A percentile compares a stretch with the other conserved stretches of the same genome.
These are phyloP conservation scores for Cyphellophora europaea DNA, from an alignment of 2,329 filamentous ascomycete genomes.

Conservation along the genomic window DNA sequence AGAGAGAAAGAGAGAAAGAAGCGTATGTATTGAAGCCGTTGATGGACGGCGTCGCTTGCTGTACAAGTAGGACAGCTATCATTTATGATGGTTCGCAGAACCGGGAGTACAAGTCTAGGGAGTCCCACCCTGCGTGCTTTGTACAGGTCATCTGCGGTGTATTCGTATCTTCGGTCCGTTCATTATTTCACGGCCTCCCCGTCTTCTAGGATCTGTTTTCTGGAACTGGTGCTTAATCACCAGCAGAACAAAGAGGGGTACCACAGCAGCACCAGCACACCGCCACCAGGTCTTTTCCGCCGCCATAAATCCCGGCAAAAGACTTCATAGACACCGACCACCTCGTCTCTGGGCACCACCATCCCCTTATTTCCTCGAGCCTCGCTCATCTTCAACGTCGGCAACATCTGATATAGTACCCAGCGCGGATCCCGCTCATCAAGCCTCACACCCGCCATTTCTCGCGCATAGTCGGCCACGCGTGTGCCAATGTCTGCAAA, in stretches of 20 bases:
- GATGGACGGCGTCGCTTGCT: no score
- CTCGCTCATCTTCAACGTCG: not conserved
- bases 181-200: no score
- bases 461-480: not conserved
- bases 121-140: no score
- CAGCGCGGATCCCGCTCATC: not conserved
- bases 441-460: not conserved
- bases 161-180: no score
- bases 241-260: not conserved
- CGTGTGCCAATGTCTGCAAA: not conserved
- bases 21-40: no score
- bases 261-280: not conserved
- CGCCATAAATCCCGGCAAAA: slow-evolving; percentile 1
- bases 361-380: not conserved
- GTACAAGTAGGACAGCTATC: no score
- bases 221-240: not conserved
- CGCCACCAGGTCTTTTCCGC: not conserved
- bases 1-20: no score
- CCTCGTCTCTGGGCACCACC: not conserved
- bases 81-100: no score
- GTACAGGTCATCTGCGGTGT: no score
- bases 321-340: not conserved
- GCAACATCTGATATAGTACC: not conserved
- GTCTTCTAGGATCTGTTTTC: not conserved
- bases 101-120: no score